Conservation (phyloP, 495 filamentous ascomycete genomes). For the Mycothermus thermophilus region DNA sequence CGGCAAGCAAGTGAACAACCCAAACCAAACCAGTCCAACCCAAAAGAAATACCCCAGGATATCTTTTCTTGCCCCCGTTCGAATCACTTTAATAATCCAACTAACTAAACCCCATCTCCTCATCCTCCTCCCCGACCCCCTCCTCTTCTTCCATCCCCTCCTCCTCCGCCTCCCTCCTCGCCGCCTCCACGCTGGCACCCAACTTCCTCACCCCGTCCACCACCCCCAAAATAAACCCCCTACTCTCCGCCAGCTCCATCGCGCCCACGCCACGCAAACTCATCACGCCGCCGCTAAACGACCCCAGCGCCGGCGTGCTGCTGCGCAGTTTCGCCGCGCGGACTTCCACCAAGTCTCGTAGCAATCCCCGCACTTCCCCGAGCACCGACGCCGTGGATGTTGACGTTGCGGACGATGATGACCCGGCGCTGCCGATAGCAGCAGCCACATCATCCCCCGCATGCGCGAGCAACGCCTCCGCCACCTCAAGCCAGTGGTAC, state of each 20-base stretch:
- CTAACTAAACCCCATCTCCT: slow-evolving; percentile 28
- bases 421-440: too few relatives aligned
- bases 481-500: slow-evolving; percentile 87
- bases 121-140: slow-evolving; percentile 34
- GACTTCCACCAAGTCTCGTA: slow-evolving; percentile 78
- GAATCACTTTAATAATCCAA: not conserved
- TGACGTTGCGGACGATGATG: too few relatives aligned
- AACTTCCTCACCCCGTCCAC: slow-evolving; percentile 72
- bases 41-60: too few relatives aligned
- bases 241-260: slow-evolving; percentile 79
- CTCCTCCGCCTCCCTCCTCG: slow-evolving; percentile 41
- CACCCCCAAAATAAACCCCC: slow-evolving; percentile 71
- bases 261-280: slow-evolving; percentile 73
- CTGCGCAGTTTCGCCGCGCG: slow-evolving; percentile 77
- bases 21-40: too few relatives aligned
- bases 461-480: slow-evolving; percentile 68
- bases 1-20: too few relatives aligned
- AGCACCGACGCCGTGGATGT: too few relatives aligned
- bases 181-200: slow-evolving; percentile 42
- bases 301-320: slow-evolving; percentile 55
- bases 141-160: slow-evolving; percentile 23
- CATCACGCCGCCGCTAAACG: slow-evolving; percentile 50
- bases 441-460: slow-evolving; percentile 76
- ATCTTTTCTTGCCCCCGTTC: too few relatives aligned
- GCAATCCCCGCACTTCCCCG: slow-evolving; percentile 55